Evolutionary conservation across 2,329 filamentous ascomycete genomes (phyloP), one percentile per base, ranked within the genome.

Genomic region (Chaetomium globosum): DNA sequence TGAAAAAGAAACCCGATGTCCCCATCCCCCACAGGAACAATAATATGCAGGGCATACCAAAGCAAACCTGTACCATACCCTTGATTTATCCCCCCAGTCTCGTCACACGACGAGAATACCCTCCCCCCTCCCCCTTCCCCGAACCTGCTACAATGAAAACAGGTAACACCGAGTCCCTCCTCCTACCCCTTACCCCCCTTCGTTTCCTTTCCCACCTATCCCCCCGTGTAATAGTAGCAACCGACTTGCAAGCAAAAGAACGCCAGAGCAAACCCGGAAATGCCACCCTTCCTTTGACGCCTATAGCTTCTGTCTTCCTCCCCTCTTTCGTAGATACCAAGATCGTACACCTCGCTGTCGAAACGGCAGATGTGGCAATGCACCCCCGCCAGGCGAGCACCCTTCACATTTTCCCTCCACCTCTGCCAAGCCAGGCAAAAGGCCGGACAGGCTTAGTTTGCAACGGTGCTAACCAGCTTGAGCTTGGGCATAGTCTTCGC

Each of bases 391-490:
- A 46, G 39, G 12, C 16, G 2, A 46, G 39, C 39, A n/a, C 39
- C 39, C 16, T 7, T 46, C 16, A 46, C 5, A 16, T 46, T n/a
- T n/a, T 16, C 4, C n/a, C 39, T 16, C 39, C 39, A 46, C 39
- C 39, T 10, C 7, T 5, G 19, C 16, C 12, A 16, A 39, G 4
- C 36, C 36, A 39, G 7, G 16, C 7, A 43, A 16, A 43, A 5
- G 39, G 12, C 8, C 33, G 8, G 9, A 9, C 33, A 36, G 39
- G 5, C 39, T 13, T 31, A 53, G 13, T 53, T 53, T 4, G 23
- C 49, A 19, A 13, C 51, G 13, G 23, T 23, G 21, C n/a, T 36
- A 7, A 64, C 55, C 23, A 64, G 9, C 55, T 64, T 64, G 13
- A 64, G 55, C 51, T 53, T 54, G 30, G 53, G 30, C 12, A n/a